These are phyloP conservation scores for Russula lepida DNA, from an alignment of 768 basidiomycete species.

Conservation along the genomic window DNA sequence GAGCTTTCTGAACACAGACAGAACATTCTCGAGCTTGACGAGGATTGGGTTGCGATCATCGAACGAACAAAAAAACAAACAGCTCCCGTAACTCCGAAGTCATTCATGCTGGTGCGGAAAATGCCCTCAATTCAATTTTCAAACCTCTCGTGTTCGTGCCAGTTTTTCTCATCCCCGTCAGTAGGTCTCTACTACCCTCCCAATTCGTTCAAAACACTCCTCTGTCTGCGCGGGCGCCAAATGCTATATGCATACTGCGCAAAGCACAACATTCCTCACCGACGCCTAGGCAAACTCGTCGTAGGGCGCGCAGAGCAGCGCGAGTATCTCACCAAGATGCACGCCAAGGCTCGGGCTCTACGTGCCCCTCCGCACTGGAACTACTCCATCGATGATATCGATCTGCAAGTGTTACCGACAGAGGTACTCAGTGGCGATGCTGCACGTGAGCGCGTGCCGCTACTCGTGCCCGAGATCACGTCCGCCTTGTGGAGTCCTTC, in stretches of 20 bases:
- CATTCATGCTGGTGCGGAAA: conserved; percentile 67
- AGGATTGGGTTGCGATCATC: background rate
- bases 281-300: conserved; percentile 82
- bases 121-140: background rate
- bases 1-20: conserved; percentile 1
- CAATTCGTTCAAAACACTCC: conserved; percentile 71
- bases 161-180: background rate
- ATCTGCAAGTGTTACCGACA: conserved; percentile 45
- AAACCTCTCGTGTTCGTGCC: background rate
- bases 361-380: conserved; percentile 39
- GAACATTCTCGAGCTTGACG: background rate
- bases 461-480: conserved; percentile 61
- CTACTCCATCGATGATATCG: conserved; percentile 14
- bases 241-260: conserved; percentile 75
- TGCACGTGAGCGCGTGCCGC: conserved; percentile 72
- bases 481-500: conserved; percentile 74
- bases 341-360: conserved; percentile 51
- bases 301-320: conserved; percentile 65
- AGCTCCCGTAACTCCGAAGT: conserved; percentile 92
- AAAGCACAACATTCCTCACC: conserved; percentile 50
- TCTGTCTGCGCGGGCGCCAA: conserved; percentile 81
- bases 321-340: conserved; percentile 61
- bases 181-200: conserved; percentile 79
- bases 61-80: conserved; percentile 27
- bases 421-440: conserved; percentile 58